Base-by-base conservation (phyloP, 2,329 filamentous ascomycete genomes). In the Orbilia javanica region DNA sequence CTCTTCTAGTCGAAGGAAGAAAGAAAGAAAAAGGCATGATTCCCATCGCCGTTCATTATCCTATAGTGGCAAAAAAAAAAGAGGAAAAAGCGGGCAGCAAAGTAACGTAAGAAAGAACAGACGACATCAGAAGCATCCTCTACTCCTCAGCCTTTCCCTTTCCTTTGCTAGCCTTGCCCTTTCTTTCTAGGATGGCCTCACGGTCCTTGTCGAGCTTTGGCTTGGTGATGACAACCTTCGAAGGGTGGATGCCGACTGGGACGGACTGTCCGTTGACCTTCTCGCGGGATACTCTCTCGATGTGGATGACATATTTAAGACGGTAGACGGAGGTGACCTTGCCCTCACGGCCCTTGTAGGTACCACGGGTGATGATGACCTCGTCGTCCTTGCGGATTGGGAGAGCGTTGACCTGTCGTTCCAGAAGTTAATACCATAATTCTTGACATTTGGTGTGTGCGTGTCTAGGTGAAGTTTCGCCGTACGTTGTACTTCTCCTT, bases 401-500 rank as follows among this genome's bases (percentile, higher is more conserved):
- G 86, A 97, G 97, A 86, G 90, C 91, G 89, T 93, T 93, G 86
- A 97, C 93, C 93, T 96, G 78, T 52, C 8, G 8, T 18, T 50
- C 46, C 4, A 34, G 25, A 31, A 27, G 42, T 70, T 42, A 64
- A 77, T 20, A 64, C 46, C 46, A 13, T 50, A 20, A 50, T 25
- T 10, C 4, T 50, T 3, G 18, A 3, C 2, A 53, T 18, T 15
- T 18, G n/a, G 15, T 15, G 15, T 13, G 20, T 55, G 15, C 66
- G 3, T 39, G n/a, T 10, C 15, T n/a, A n/a, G 44, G 65, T 34
- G 70, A 71, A 80, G 18, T 53, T 18, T 66, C 22, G 72, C 85
- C 92, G 82, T 89, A 97, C 96, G 87, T 97, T 97, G 92, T 99
- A 93, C 91, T 99, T 96, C 88, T 97, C 94, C 85, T 94, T 92